Percentiles rank a stretch among this genome's conserved stretches.
Evolutionary conservation across 148 eudicot genomes (phyloP).

Genomic region (Rheum nobile): DNA sequence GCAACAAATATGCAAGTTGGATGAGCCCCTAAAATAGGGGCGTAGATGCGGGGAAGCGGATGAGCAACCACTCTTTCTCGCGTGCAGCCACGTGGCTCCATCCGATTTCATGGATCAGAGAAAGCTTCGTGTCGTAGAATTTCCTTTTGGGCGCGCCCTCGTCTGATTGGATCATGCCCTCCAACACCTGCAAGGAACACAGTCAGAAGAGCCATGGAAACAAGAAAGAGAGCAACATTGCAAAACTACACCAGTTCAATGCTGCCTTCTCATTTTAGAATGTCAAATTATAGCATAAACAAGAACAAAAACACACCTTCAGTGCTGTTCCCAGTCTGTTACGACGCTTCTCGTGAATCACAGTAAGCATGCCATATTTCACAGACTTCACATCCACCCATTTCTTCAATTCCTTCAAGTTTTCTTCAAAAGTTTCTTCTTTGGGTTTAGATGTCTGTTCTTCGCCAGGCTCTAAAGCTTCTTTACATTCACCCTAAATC

Average conservation of each 20-base stretch:
- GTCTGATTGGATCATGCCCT: constrained; percentile 59
- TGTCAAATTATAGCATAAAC: neutral
- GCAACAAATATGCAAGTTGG: neutral
- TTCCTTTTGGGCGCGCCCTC: constrained; percentile 70
- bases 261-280: too few species aligned
- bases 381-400: constrained; percentile 85
- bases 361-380: constrained; percentile 54
- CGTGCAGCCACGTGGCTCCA: constrained; percentile 73
- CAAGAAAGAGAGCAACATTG: neutral
- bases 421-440: constrained; percentile 57
- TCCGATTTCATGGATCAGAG: constrained; percentile 64
- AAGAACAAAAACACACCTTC: constrained; percentile 40
- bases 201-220: neutral
- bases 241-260: neutral
- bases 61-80: constrained; percentile 77
- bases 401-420: constrained; percentile 70
- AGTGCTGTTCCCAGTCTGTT: constrained; percentile 83
- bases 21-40: constrained; percentile 51
- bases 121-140: constrained; percentile 61
- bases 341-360: constrained; percentile 57
- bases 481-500: constrained; percentile 39
- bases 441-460: constrained; percentile 27
- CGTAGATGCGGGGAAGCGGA: constrained; percentile 60
- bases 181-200: constrained; percentile 41
- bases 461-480: constrained; percentile 19